Conservation (phyloP, 306 rosid species). For the Alnus rubra region DNA sequence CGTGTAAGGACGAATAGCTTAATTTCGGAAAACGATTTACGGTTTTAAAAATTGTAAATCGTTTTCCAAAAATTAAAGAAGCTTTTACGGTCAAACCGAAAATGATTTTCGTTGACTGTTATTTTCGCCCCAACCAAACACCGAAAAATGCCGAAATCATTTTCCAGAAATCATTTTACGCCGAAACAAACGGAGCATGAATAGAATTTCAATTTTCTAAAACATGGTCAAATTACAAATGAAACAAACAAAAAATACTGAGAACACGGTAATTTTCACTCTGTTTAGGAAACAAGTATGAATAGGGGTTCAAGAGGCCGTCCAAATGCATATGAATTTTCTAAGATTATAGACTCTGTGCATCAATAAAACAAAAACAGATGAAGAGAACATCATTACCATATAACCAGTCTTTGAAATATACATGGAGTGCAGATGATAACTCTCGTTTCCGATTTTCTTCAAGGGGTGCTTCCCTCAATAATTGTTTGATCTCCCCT, state of each 20-base stretch:
- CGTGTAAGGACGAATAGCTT: no score
- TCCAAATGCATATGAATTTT: constrained; percentile 6
- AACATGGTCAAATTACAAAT: background rate
- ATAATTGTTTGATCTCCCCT: constrained; percentile 68
- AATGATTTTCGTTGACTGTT: no score
- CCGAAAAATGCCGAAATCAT: no score
- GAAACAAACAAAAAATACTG: background rate
- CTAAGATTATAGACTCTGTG: background rate
- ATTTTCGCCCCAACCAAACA: no score
- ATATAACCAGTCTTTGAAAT: constrained; percentile 96
- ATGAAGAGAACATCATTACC: constrained; percentile 45
- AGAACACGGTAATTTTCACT: background rate
- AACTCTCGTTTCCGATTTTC: constrained; percentile 84
- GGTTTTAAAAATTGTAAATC: no score
- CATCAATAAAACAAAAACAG: constrained; percentile 10
- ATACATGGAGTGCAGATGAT: constrained; percentile 85
- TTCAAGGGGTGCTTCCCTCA: constrained; percentile 87
- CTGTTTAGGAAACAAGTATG: background rate
- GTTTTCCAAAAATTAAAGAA: no score
- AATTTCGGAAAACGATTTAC: no score
- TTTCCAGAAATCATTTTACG: no score
- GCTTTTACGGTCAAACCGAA: no score
- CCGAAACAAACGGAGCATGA: no score
- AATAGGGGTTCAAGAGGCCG: background rate
- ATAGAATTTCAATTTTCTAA: background rate